Conservation (phyloP, 192 early-diverging fungal species). For the Entomortierella lignicola region DNA sequence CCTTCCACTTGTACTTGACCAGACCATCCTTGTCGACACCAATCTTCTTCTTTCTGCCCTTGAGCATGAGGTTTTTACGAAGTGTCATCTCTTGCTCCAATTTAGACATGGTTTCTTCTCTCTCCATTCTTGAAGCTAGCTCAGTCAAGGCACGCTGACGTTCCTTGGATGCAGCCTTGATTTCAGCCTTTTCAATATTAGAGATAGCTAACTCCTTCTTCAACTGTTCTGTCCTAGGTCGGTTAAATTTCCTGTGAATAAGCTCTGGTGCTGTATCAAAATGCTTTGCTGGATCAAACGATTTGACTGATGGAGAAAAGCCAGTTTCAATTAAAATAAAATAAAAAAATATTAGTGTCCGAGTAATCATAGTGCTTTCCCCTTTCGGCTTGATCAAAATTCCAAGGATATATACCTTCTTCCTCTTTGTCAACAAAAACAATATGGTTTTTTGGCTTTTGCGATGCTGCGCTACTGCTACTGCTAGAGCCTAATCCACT, state of each 20-base stretch:
- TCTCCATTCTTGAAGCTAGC: constrained; percentile 75
- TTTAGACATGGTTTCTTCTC: constrained; percentile 80
- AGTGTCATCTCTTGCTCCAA: constrained; percentile 82
- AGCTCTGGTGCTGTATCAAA: constrained; percentile 87
- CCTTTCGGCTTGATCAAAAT: no score
- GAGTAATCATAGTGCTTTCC: background rate
- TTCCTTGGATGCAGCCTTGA: constrained; percentile 62
- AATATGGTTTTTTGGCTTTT: constrained; percentile 70
- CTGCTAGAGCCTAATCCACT: constrained; percentile 23
- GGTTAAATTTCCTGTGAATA: constrained; percentile 82
- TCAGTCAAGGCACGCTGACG: constrained; percentile 72
- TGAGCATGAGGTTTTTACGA: constrained; percentile 84
- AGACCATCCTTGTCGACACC: constrained; percentile 86
- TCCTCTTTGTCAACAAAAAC: constrained; percentile 82
- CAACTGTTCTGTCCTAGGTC: constrained; percentile 73
- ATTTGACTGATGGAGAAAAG: constrained; percentile 57
- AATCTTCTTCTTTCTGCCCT: constrained; percentile 84
- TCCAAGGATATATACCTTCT: constrained; percentile 55
- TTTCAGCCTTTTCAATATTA: constrained; percentile 44
- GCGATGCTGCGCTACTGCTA: constrained; percentile 12
- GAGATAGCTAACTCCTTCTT: constrained; percentile 57
- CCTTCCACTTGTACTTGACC: constrained; percentile 93
- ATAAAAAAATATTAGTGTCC: background rate
- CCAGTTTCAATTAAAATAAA: constrained; percentile 6
- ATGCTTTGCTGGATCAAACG: constrained; percentile 84